Evolutionary conservation across 495 filamentous ascomycete genomes (phyloP).

Genomic region (Tuber indicum): DNA sequence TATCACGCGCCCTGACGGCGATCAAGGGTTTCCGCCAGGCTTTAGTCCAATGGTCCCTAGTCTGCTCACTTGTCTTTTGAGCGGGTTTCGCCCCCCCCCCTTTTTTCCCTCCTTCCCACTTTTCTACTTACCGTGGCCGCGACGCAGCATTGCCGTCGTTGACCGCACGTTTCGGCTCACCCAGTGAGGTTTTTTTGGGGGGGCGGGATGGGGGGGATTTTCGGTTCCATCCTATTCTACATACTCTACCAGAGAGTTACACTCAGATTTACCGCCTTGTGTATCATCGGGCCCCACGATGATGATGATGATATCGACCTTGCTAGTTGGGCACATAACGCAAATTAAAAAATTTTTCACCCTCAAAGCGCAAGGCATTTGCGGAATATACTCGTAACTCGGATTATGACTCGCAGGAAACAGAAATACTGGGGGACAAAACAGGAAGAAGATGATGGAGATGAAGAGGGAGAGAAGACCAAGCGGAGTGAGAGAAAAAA

Average conservation of each 20-base stretch:
- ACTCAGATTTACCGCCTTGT: not conserved
- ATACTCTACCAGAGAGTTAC: not conserved
- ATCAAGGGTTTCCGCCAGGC: not conserved
- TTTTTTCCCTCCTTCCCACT: not conserved
- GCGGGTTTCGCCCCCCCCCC: not conserved
- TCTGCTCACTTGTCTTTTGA: not conserved
- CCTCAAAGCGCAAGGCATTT: not conserved
- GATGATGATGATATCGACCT: not conserved
- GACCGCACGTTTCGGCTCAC: not conserved
- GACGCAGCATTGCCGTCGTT: not conserved
- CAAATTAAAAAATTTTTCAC: no score
- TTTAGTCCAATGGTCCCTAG: not conserved
- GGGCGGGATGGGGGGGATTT: not conserved
- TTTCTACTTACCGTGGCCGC: not conserved
- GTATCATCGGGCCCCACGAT: not conserved
- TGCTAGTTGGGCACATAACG: not conserved
- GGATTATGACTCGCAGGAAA: not conserved
- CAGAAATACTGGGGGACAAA: not conserved
- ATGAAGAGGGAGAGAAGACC: not conserved
- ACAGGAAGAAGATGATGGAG: not conserved
- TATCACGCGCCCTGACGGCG: not conserved
- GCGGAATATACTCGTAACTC: not conserved
- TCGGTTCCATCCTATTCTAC: not conserved
- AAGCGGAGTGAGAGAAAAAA: not conserved
- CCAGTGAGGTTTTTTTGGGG: not conserved